phyloP scores from a whole-genome alignment of 2,329 filamentous ascomycete species.

The Botrytis fragariae region DNA sequence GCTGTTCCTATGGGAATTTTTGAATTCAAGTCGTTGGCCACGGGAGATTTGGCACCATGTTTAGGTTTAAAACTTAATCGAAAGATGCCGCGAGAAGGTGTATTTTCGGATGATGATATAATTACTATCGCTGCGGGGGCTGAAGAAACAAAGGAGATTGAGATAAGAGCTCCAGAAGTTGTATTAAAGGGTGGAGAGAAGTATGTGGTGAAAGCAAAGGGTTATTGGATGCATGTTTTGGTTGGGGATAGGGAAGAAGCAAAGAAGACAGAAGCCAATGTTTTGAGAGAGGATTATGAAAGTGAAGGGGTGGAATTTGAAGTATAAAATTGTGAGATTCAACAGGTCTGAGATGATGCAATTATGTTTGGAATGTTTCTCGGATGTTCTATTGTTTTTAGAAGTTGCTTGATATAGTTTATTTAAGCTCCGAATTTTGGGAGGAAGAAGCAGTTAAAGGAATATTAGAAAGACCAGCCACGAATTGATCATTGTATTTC shows the following conservation, averaged over 20 bases:
- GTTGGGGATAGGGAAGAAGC: conserved; percentile 9
- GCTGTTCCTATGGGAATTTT: conserved; percentile 38
- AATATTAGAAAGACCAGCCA: not conserved
- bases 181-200: conserved; percentile 36
- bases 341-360: not conserved
- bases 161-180: conserved; percentile 33
- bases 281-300: conserved; percentile 18
- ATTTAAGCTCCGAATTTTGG: not conserved
- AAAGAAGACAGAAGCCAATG: conserved; percentile 4
- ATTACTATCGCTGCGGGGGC: conserved; percentile 36
- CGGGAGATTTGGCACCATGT: conserved; percentile 22
- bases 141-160: conserved; percentile 30
- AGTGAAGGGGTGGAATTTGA: conserved; percentile 13
- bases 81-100: conserved; percentile 35
- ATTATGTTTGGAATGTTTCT: not conserved
- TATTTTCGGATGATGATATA: conserved; percentile 33
- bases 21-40: conserved; percentile 33
- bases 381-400: not conserved
- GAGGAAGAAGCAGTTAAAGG: not conserved
- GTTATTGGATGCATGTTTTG: conserved; percentile 38
- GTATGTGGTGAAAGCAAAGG: conserved; percentile 39
- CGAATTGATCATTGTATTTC: not conserved
- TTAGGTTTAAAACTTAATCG: conserved; percentile 33
- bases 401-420: not conserved
- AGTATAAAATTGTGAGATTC: not conserved